Conservation (phyloP, 345 rosid species). For the Linum usitatissimum region DNA sequence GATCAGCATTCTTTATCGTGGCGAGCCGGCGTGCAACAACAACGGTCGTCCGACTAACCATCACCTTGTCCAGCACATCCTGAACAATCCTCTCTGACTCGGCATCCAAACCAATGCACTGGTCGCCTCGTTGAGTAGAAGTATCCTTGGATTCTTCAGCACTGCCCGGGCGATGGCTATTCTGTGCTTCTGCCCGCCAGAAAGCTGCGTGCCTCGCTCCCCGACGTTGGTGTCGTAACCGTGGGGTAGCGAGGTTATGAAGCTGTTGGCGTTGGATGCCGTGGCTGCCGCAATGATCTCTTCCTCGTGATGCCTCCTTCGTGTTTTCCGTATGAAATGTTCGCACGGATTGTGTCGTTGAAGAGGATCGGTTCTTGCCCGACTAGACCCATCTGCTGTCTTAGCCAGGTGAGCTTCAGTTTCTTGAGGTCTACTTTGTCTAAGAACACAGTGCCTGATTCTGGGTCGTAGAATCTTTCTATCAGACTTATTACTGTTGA, state of each 20-base stretch:
- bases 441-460: conserved; percentile 37
- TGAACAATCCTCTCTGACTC: conserved; percentile 61
- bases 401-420: conserved; percentile 48
- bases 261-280: conserved; percentile 52
- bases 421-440: conserved; percentile 32
- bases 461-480: conserved; percentile 68
- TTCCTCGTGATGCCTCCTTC: conserved; percentile 38
- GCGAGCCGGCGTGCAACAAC: conserved; percentile 59
- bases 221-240: conserved; percentile 59
- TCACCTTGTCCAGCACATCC: conserved; percentile 57
- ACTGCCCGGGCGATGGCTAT: conserved; percentile 60
- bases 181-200: conserved; percentile 64
- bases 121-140: conserved; percentile 63
- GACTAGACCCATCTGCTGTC: conserved; percentile 63
- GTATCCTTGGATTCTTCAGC: conserved; percentile 50
- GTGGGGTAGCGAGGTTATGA: conserved; percentile 49
- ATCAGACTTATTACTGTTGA: conserved; percentile 57
- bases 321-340: conserved; percentile 51
- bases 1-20: conserved; percentile 47
- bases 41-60: conserved; percentile 47
- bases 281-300: conserved; percentile 47
- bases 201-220: conserved; percentile 60
- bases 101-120: conserved; percentile 65
- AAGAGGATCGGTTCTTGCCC: conserved; percentile 68
- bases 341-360: conserved; percentile 50